Evolutionary conservation across 2,329 filamentous ascomycete species (phyloP).

Genomic region (Coleophoma crateriformis): DNA sequence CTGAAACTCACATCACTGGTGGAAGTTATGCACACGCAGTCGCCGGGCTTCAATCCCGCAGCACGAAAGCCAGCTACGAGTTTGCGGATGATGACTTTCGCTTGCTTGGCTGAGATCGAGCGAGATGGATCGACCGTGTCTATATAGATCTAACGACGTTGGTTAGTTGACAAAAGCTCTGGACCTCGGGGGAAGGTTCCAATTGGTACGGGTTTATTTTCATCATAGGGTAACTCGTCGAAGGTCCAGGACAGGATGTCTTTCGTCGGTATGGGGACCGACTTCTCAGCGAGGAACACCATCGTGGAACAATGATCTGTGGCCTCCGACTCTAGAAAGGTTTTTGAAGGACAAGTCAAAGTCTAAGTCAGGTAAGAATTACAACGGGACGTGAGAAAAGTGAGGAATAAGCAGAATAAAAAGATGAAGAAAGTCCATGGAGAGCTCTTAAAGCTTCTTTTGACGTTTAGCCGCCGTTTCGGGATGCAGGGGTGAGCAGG

Average conservation of each 20-base stretch:
- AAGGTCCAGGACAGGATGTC: constrained; percentile 22
- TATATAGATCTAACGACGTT: constrained; percentile 16
- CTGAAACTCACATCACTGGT: constrained; percentile 21
- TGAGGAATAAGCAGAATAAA: too few species aligned
- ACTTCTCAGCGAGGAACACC: constrained; percentile 7
- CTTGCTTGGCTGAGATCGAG: constrained; percentile 20
- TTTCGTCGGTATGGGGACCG: constrained; percentile 13
- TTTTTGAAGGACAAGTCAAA: too few species aligned
- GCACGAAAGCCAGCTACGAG: constrained; percentile 21
- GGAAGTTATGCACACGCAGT: constrained; percentile 23
- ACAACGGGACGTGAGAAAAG: too few species aligned
- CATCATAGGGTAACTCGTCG: constrained; percentile 14
- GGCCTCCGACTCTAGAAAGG: too few species aligned
- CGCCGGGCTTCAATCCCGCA: constrained; percentile 18
- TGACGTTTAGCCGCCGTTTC: too few species aligned
- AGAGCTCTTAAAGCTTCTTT: too few species aligned
- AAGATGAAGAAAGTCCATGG: too few species aligned
- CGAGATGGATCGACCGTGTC: constrained; percentile 16
- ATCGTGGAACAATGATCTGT: background rate
- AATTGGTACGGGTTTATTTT: constrained; percentile 17
- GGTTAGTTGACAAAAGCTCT: background rate
- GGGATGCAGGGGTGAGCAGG: too few species aligned
- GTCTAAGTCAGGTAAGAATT: too few species aligned
- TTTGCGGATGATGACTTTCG: constrained; percentile 15
- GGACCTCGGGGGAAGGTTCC: background rate